phyloP scores from a whole-genome alignment of 164 flowering plant species.

The Echeveria elegans region DNA sequence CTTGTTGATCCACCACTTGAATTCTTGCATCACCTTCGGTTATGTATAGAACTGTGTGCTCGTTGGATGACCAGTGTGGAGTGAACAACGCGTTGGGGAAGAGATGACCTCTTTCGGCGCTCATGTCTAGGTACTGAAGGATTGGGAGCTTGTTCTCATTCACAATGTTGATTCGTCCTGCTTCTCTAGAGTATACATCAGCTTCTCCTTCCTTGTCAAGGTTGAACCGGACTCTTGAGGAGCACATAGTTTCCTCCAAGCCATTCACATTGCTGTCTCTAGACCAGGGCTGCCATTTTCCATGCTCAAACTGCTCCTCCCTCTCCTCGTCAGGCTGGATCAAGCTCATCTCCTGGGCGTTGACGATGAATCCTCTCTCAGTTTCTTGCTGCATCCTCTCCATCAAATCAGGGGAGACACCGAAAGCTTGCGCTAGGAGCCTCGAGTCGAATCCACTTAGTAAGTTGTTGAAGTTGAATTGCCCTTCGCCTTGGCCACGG shows the following conservation, averaged over 20 bases:
- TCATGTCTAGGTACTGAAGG: constrained; percentile 27
- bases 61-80: constrained; percentile 26
- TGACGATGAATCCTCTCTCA: constrained; percentile 18
- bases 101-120: constrained; percentile 41
- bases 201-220: constrained; percentile 20
- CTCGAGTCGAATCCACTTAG: constrained; percentile 19
- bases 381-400: constrained; percentile 11
- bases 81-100: constrained; percentile 28
- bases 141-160: constrained; percentile 40
- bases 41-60: constrained; percentile 31
- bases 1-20: constrained; percentile 23
- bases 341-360: constrained; percentile 12
- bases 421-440: constrained; percentile 21
- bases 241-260: constrained; percentile 45
- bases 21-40: constrained; percentile 25
- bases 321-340: constrained; percentile 11
- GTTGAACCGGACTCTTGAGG: constrained; percentile 23
- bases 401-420: constrained; percentile 12
- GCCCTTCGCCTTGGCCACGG: neutral
- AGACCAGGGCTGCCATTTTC: neutral
- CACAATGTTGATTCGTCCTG: constrained; percentile 31
- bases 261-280: constrained; percentile 19
- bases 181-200: constrained; percentile 34
- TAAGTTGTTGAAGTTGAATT: constrained; percentile 17
- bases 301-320: constrained; percentile 9